A percentile compares a stretch with the other conserved stretches of the same genome.
Conservation (phyloP, 495 filamentous ascomycete genomes). For the Daldinia vernicosa region DNA sequence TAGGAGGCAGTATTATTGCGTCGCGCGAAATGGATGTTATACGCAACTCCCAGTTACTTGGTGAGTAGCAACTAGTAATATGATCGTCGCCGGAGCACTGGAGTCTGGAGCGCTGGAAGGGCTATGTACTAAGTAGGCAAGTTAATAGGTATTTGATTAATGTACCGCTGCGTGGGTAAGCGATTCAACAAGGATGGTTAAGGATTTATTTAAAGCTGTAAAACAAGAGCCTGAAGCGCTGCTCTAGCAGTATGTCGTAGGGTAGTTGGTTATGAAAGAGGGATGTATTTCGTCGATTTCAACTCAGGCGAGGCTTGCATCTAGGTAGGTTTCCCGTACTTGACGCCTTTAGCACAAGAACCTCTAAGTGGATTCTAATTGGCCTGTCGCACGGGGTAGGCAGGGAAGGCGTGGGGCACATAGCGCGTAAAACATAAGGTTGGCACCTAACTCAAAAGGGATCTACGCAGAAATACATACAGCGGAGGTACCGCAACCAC, state of each 20-base stretch:
- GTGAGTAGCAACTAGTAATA: constrained; percentile 1
- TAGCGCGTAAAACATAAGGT: constrained; percentile 39
- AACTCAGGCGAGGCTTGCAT: constrained; percentile 12
- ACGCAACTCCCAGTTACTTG: constrained; percentile 14
- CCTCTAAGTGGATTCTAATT: constrained; percentile 22
- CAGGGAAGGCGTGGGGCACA: constrained; percentile 9
- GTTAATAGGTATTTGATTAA: neutral
- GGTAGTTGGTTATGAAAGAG: constrained; percentile 17
- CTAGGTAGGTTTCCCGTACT: constrained; percentile 3
- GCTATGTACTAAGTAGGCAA: neutral
- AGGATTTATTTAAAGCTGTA: neutral
- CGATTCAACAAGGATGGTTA: constrained; percentile 3
- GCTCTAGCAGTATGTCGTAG: constrained; percentile 6
- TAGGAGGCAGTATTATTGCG: constrained; percentile 5
- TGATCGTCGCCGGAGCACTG: neutral
- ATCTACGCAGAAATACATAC: neutral
- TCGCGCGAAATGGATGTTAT: constrained; percentile 12
- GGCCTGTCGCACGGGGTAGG: constrained; percentile 25
- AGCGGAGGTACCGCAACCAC: neutral
- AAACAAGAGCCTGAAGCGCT: constrained; percentile 8
- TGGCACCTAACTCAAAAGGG: constrained; percentile 27
- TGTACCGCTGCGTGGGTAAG: constrained; percentile 3
- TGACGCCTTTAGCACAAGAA: constrained; percentile 16
- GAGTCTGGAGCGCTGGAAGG: neutral
- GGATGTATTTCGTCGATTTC: constrained; percentile 14